Percentiles rank a stretch among this genome's conserved stretches.
These are phyloP conservation scores for Aspergillus egyptiacus DNA, from an alignment of 495 filamentous ascomycete genomes.

Conservation along the genomic window DNA sequence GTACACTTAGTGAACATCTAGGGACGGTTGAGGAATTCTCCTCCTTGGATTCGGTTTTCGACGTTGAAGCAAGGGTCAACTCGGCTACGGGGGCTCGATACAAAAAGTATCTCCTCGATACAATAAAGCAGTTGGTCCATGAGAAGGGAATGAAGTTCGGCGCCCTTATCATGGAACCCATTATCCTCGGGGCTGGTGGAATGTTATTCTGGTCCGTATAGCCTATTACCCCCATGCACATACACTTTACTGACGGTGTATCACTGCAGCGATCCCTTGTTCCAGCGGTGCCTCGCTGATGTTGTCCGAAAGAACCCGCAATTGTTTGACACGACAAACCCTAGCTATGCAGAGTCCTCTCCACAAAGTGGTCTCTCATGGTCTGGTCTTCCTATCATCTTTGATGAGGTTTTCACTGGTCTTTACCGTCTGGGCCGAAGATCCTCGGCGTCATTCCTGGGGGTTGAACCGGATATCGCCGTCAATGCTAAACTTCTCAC, in stretches of 20 bases:
- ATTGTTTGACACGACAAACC: slow-evolving; percentile 34
- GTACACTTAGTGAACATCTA: slow-evolving; percentile 38
- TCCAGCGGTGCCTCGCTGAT: slow-evolving; percentile 60
- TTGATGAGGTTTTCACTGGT: slow-evolving; percentile 79
- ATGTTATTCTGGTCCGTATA: slow-evolving; percentile 64
- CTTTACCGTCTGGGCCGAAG: slow-evolving; percentile 69
- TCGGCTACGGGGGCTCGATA: slow-evolving; percentile 44
- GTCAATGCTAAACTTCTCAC: slow-evolving; percentile 76
- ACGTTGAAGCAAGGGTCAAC: slow-evolving; percentile 44
- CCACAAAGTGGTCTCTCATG: slow-evolving; percentile 35
- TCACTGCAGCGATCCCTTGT: slow-evolving; percentile 60
- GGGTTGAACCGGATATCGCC: slow-evolving; percentile 59
- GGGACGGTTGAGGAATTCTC: slow-evolving; percentile 42
- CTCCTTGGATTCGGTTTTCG: slow-evolving; percentile 54
- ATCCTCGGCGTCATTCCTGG: slow-evolving; percentile 59
- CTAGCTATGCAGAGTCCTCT: slow-evolving; percentile 4
- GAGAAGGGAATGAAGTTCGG: slow-evolving; percentile 60
- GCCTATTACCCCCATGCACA: background rate
- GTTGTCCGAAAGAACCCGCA: slow-evolving; percentile 52
- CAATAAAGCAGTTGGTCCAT: slow-evolving; percentile 43
- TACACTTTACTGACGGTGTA: background rate
- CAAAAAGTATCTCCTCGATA: slow-evolving; percentile 49
- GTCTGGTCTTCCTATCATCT: slow-evolving; percentile 67
- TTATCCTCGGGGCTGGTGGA: slow-evolving; percentile 70
- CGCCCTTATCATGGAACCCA: slow-evolving; percentile 66